Conservation (phyloP, 2,329 filamentous ascomycete genomes). For the Whalleya microplaca region DNA sequence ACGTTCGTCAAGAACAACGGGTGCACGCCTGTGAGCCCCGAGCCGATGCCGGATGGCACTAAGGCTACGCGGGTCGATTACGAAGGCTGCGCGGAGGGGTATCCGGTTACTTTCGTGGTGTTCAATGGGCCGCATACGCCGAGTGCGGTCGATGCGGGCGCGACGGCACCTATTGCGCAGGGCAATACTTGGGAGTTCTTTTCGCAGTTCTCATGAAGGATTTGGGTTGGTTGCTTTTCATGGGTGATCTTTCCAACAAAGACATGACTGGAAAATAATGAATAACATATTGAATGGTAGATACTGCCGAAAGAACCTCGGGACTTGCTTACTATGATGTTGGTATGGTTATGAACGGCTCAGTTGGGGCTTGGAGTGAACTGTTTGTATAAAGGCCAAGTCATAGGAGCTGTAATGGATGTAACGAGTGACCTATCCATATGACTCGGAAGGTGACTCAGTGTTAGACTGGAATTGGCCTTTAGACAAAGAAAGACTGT, state of each 20-base stretch:
- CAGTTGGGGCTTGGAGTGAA: too few species aligned
- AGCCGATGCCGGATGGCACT: constrained; percentile 22
- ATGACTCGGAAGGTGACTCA: too few species aligned
- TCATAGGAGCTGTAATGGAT: too few species aligned
- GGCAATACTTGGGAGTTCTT: constrained; percentile 40
- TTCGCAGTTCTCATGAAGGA: constrained; percentile 14
- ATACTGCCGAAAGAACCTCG: too few species aligned
- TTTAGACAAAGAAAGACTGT: too few species aligned
- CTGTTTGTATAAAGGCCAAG: too few species aligned
- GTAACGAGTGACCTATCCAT: too few species aligned
- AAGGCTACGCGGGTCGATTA: constrained; percentile 25
- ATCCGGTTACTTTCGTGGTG: constrained; percentile 40
- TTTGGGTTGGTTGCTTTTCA: not conserved
- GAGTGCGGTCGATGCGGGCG: constrained; percentile 25
- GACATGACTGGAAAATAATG: too few species aligned
- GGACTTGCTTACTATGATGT: too few species aligned
- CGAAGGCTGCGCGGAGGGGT: constrained; percentile 34
- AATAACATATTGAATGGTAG: too few species aligned
- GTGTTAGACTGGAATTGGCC: too few species aligned
- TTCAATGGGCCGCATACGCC: constrained; percentile 38
- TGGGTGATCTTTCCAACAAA: not conserved
- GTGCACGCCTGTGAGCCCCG: constrained; percentile 28
- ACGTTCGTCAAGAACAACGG: constrained; percentile 43
- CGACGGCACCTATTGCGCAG: constrained; percentile 22
- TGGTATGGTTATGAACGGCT: too few species aligned